phyloP scores from a whole-genome alignment of 169 alveolate species.

The Babesia bovis region DNA sequence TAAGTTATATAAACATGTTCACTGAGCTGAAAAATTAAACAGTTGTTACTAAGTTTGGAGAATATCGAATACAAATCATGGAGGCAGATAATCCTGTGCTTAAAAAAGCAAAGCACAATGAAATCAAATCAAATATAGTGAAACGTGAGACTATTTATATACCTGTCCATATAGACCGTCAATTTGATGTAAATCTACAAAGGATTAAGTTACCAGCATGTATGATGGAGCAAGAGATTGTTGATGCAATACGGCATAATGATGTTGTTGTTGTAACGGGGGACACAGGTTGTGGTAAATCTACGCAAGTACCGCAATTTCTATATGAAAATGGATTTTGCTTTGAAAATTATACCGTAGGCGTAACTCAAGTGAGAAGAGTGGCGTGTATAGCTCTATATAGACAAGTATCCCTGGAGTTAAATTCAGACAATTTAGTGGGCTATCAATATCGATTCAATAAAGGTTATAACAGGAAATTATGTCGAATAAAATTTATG shows the following conservation, averaged over 20 bases:
- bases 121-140: background rate
- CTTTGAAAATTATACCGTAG: slow-evolving; percentile 71
- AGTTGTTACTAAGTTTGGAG: too few relatives aligned
- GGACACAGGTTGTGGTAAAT: slow-evolving; percentile 98
- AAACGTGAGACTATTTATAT: slow-evolving; percentile 38
- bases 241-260: slow-evolving; percentile 86
- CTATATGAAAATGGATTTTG: slow-evolving; percentile 92
- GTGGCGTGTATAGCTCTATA: slow-evolving; percentile 86
- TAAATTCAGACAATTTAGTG: slow-evolving; percentile 59
- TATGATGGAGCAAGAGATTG: slow-evolving; percentile 90
- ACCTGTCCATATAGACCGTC: slow-evolving; percentile 63
- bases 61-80: background rate
- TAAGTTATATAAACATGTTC: too few relatives aligned
- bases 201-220: slow-evolving; percentile 84
- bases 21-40: too few relatives aligned
- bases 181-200: slow-evolving; percentile 69
- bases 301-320: slow-evolving; percentile 94
- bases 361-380: slow-evolving; percentile 96
- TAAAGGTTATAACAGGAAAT: slow-evolving; percentile 70
- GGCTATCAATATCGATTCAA: slow-evolving; percentile 74
- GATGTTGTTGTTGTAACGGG: slow-evolving; percentile 94
- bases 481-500: slow-evolving; percentile 91
- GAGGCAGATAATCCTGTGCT: background rate
- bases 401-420: slow-evolving; percentile 73
- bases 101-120: slow-evolving; percentile 11